phyloP scores from a whole-genome alignment of 305 asterid species.

The Fraxinus paxiana region DNA sequence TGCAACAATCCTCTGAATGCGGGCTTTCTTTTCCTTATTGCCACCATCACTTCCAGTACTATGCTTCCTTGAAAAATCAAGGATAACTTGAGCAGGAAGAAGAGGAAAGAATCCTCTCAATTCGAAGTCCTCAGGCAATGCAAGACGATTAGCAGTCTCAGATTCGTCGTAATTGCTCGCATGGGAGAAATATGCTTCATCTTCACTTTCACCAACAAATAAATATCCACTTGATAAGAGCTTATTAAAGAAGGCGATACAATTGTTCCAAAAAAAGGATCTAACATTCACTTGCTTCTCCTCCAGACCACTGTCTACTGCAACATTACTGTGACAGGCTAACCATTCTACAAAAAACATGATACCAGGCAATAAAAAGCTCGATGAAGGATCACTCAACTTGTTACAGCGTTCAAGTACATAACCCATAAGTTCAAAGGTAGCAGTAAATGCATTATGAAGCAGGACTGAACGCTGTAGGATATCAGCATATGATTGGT shows the following conservation, averaged over 20 bases:
- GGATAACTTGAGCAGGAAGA: slow-evolving; percentile 80
- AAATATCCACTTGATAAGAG: slow-evolving; percentile 36
- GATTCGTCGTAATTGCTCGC: slow-evolving; percentile 81
- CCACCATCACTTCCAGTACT: slow-evolving; percentile 58
- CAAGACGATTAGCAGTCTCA: slow-evolving; percentile 74
- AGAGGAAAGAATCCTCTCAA: slow-evolving; percentile 89
- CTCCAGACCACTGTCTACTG: slow-evolving; percentile 61
- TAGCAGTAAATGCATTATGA: slow-evolving; percentile 76
- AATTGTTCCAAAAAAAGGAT: slow-evolving; percentile 70
- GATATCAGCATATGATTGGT: slow-evolving; percentile 85
- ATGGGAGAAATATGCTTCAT: slow-evolving; percentile 66
- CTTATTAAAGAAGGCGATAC: slow-evolving; percentile 59
- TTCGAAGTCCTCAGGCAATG: slow-evolving; percentile 85
- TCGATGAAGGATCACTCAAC: slow-evolving; percentile 66
- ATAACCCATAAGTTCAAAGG: slow-evolving; percentile 79
- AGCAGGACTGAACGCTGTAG: slow-evolving; percentile 85
- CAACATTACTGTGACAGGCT: slow-evolving; percentile 75
- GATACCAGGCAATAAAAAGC: slow-evolving; percentile 80
- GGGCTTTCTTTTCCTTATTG: slow-evolving; percentile 53
- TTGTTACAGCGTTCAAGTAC: slow-evolving; percentile 68
- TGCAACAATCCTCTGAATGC: slow-evolving; percentile 71
- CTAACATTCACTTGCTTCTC: slow-evolving; percentile 71
- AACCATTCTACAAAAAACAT: slow-evolving; percentile 92
- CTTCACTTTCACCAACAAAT: slow-evolving; percentile 54
- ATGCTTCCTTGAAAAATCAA: slow-evolving; percentile 80